A percentile compares a stretch with the other conserved stretches of the same genome.
Conservation (phyloP, 2,329 filamentous ascomycete genomes). For the Harringtonia aguacate region DNA sequence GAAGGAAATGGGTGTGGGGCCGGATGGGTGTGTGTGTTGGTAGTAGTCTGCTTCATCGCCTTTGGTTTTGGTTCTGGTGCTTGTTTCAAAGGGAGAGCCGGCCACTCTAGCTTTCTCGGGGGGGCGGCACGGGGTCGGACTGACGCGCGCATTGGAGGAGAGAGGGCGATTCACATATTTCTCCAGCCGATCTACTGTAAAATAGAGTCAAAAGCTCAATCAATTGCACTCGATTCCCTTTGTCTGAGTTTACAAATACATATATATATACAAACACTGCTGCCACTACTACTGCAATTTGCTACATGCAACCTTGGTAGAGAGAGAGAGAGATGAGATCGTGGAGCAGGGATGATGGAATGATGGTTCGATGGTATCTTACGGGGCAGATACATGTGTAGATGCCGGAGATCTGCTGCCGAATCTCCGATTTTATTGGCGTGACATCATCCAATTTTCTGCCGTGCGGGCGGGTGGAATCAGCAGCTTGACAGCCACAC, state of each 20-base stretch:
- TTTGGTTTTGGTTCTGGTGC: slow-evolving; percentile 9
- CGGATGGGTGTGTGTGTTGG: slow-evolving; percentile 27
- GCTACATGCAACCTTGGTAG: no score
- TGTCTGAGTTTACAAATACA: slow-evolving; percentile 20
- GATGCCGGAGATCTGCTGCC: not conserved
- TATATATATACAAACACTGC: no score
- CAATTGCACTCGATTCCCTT: slow-evolving; percentile 52
- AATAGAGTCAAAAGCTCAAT: slow-evolving; percentile 53
- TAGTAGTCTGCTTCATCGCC: slow-evolving; percentile 1
- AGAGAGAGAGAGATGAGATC: no score
- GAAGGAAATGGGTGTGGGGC: slow-evolving; percentile 22
- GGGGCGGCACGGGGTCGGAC: slow-evolving; percentile 37
- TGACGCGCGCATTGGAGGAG: slow-evolving; percentile 26
- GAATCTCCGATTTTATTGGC: not conserved
- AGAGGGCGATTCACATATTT: slow-evolving; percentile 26
- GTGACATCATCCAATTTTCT: not conserved
- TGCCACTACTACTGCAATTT: no score
- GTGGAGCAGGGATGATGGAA: no score
- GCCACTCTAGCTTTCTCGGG: slow-evolving; percentile 16
- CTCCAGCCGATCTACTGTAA: slow-evolving; percentile 46
- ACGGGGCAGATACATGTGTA: no score
- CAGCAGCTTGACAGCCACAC: no score
- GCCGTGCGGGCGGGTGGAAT: no score
- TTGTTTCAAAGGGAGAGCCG: slow-evolving; percentile 37
- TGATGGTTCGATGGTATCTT: no score